Base-by-base conservation (phyloP, 768 basidiomycete species). In the Rhodotorula kratochvilovae region DNA sequence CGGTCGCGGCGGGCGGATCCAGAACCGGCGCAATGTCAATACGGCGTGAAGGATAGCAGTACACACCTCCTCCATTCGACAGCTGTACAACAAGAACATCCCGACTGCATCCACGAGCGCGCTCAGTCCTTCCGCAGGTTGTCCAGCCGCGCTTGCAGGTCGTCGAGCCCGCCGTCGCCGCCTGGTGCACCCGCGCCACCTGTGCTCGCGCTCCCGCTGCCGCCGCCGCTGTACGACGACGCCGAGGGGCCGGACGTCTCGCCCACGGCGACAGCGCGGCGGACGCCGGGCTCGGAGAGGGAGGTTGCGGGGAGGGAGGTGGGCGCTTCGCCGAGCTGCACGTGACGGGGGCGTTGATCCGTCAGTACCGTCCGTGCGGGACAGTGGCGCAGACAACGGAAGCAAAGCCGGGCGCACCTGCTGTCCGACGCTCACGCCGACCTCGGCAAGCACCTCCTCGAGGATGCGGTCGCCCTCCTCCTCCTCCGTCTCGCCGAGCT, bases 381-480 rank as follows among this genome's bases (percentile, higher is more conserved):
- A n/a, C n/a, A n/a, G n/a, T n/a, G n/a, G n/a, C n/a, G 45, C 45
- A 46, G 45, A 4, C 17, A 21, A 46, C 5, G 45, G 45, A 21
- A 16, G 7, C 12, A 17, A n/a, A 29, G n/a, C 33, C 2, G 31
- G n/a, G 76, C 81, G 73, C 62, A 82, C 82, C 79, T 82, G 92
- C 81, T 98, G 96, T 4, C 90, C 90, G 69, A 97, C 84, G 71
- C 85, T 86, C 64, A 99, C 89, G 45, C 96, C 96, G 68, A 99
- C 96, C 83, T 98, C 96, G 74, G 98, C 96, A 59, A 99, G 82
- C 60, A 99, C 95, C 81, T 98, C 88, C 78, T 89, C 92, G 76
- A 99, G 81, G 72, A 99, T 94, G 83, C 90, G 90, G 79, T 98
- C 94, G 78, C 97, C 96, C 72, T 89, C 90, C 76, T 97, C 96